phyloP scores from a whole-genome alignment of 495 filamentous ascomycete species.

The Penicillium lividum region DNA sequence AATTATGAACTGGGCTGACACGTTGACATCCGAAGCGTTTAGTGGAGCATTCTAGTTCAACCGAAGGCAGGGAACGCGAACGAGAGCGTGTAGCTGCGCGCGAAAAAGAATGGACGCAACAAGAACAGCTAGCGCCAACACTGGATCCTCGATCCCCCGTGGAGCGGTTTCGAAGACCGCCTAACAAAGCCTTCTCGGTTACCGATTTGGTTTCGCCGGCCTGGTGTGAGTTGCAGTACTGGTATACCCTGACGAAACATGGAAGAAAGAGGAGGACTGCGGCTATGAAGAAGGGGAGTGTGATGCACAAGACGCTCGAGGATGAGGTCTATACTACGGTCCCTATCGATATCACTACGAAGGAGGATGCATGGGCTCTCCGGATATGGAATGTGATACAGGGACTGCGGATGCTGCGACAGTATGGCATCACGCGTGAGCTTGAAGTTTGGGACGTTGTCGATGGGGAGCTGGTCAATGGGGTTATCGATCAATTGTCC shows the following conservation, averaged over 20 bases:
- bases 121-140: conserved; percentile 17
- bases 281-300: conserved; percentile 80
- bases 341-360: conserved; percentile 65
- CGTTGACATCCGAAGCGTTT: conserved; percentile 58
- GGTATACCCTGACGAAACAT: conserved; percentile 75
- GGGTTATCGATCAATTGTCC: conserved; percentile 85
- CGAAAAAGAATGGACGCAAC: conserved; percentile 32
- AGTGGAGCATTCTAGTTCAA: conserved; percentile 58
- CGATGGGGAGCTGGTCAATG: conserved; percentile 81
- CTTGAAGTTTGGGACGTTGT: conserved; percentile 90
- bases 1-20: conserved; percentile 44
- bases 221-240: conserved; percentile 96
- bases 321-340: conserved; percentile 80
- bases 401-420: conserved; percentile 73
- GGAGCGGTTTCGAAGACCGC: conserved; percentile 75
- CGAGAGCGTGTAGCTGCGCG: conserved; percentile 33
- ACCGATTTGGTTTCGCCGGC: conserved; percentile 84
- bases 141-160: conserved; percentile 56
- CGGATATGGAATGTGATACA: conserved; percentile 91
- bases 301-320: conserved; percentile 80
- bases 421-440: conserved; percentile 82
- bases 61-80: conserved; percentile 45
- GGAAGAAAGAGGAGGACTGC: conserved; percentile 72
- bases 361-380: conserved; percentile 81
- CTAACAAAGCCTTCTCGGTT: conserved; percentile 81